These are phyloP conservation scores for Hanseniaspora singularis DNA, from an alignment of 805 yeast species.

Conservation along the genomic window DNA sequence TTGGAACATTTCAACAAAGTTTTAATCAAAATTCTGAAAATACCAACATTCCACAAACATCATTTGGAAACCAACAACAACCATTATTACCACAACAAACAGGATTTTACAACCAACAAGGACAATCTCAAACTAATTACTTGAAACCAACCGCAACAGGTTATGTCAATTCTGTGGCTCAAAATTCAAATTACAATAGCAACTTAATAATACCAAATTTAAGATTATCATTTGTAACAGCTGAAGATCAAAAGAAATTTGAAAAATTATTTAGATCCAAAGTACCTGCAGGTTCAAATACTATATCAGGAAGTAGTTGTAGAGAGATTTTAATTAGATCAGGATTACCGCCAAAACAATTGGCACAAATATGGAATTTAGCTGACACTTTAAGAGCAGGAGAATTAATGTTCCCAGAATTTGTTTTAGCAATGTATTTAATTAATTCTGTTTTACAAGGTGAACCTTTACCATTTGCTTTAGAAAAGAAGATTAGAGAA, in stretches of 20 bases:
- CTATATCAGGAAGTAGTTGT: constrained; percentile 59
- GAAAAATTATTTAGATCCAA: constrained; percentile 74
- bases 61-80: constrained; percentile 23
- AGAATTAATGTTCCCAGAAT: constrained; percentile 78
- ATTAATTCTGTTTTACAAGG: constrained; percentile 71
- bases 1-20: constrained; percentile 6
- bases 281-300: constrained; percentile 42
- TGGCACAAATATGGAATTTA: constrained; percentile 81
- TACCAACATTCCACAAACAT: constrained; percentile 23
- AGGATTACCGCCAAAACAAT: constrained; percentile 56
- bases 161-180: constrained; percentile 33
- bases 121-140: constrained; percentile 23
- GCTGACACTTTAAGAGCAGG: constrained; percentile 87
- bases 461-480: constrained; percentile 56
- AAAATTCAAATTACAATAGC: constrained; percentile 37
- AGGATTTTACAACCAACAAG: constrained; percentile 33
- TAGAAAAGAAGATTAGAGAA: constrained; percentile 62
- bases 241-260: constrained; percentile 74
- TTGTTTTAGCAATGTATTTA: constrained; percentile 80
- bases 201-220: constrained; percentile 59
- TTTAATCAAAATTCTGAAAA: constrained; percentile 24
- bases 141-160: constrained; percentile 38
- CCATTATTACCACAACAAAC: constrained; percentile 33
- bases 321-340: constrained; percentile 70
- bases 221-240: constrained; percentile 72